phyloP scores from a whole-genome alignment of 768 basidiomycete species.

The Termitomyces heimii region DNA sequence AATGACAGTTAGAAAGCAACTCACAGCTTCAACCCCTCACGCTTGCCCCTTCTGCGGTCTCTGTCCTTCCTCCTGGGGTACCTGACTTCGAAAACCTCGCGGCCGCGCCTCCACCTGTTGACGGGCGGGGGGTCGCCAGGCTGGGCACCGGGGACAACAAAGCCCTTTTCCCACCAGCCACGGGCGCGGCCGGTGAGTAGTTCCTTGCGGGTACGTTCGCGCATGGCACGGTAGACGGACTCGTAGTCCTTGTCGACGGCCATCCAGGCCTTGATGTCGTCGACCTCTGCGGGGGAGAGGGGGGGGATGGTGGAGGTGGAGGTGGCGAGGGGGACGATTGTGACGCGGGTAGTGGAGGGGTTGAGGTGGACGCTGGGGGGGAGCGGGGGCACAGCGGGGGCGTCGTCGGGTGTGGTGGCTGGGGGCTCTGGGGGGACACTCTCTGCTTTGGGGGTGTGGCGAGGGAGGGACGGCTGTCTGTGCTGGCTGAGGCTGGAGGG shows the following conservation, averaged over 20 bases:
- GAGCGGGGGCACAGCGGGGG: conserved; percentile 17
- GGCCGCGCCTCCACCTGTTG: not conserved
- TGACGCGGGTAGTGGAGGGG: conserved; percentile 52
- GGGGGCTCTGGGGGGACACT: too few relatives aligned
- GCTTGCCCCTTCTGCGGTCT: conserved; percentile 26
- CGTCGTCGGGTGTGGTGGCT: not conserved
- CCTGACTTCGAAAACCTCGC: conserved; percentile 36
- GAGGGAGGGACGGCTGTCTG: too few relatives aligned
- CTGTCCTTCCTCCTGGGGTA: conserved; percentile 19
- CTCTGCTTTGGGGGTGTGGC: too few relatives aligned
- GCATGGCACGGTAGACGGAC: not conserved
- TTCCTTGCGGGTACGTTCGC: conserved; percentile 48
- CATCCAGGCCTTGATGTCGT: conserved; percentile 57
- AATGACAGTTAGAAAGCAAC: conserved; percentile 26
- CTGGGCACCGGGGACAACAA: not conserved
- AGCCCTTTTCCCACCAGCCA: conserved; percentile 58
- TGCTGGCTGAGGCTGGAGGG: too few relatives aligned
- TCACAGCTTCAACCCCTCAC: conserved; percentile 42
- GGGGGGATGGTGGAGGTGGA: conserved; percentile 50
- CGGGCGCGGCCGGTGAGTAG: conserved; percentile 32
- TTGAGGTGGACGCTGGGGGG: conserved; percentile 43
- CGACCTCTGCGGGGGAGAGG: conserved; percentile 45
- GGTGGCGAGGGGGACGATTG: conserved; percentile 52
- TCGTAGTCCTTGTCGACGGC: conserved; percentile 18
- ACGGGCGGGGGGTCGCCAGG: not conserved